phyloP scores from a whole-genome alignment of 1,284 basidiomycete genomes.

The Ganoderma multipileum region DNA sequence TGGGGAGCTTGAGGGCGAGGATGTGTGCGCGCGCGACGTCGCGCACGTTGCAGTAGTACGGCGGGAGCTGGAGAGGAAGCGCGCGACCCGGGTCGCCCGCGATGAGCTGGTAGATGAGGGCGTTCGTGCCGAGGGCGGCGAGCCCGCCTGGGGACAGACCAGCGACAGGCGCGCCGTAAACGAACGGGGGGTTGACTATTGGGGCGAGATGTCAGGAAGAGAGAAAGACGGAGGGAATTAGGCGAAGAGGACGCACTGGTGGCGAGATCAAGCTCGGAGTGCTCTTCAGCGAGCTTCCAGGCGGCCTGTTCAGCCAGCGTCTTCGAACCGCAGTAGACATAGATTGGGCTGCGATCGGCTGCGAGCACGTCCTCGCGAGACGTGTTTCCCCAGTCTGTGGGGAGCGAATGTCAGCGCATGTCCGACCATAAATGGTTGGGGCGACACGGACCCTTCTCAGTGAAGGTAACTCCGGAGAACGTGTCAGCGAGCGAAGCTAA shows the following conservation, averaged over 20 bases:
- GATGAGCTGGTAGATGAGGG: conserved; percentile 25
- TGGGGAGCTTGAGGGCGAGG: conserved; percentile 29
- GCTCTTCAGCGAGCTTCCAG: conserved; percentile 37
- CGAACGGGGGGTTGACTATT: conserved; percentile 29
- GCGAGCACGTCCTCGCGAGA: no score
- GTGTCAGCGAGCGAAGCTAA: neutral
- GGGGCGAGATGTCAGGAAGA: neutral
- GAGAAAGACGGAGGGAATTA: neutral
- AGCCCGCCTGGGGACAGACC: conserved; percentile 3
- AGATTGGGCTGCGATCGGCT: conserved; percentile 11
- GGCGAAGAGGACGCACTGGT: conserved; percentile 24
- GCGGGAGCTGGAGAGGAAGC: conserved; percentile 18
- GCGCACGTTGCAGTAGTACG: conserved; percentile 33
- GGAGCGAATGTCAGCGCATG: neutral
- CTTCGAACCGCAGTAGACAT: conserved; percentile 33
- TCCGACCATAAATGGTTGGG: neutral
- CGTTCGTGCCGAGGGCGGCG: conserved; percentile 19
- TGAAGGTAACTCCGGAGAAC: neutral
- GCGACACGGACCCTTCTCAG: neutral
- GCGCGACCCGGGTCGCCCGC: conserved; percentile 18
- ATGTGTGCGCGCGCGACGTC: conserved; percentile 37
- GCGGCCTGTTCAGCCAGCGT: conserved; percentile 33
- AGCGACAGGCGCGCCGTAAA: conserved; percentile 25
- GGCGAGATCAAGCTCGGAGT: conserved; percentile 34
- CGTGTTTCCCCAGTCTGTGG: no score